These are phyloP conservation scores for Lasiosphaeria ovina DNA, from an alignment of 495 filamentous ascomycete genomes.

Conservation along the genomic window DNA sequence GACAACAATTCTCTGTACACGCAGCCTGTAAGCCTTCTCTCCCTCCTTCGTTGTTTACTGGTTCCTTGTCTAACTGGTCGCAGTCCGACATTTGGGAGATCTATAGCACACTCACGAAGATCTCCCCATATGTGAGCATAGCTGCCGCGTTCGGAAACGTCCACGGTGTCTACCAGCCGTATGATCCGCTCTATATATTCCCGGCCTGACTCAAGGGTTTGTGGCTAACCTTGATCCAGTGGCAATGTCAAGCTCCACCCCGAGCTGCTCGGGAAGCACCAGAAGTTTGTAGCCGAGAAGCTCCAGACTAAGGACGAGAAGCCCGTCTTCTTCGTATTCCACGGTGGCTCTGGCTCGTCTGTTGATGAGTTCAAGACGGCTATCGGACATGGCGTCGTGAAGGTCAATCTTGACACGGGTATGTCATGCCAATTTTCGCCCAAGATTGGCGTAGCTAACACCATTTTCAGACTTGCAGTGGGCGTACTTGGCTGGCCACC, in stretches of 20 bases:
- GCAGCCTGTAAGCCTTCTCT: slow-evolving; percentile 82
- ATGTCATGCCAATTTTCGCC: no score
- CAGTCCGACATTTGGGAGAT: no score
- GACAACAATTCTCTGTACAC: slow-evolving; percentile 98
- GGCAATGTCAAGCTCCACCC: slow-evolving; percentile 73
- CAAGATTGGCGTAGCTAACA: no score
- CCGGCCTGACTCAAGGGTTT: no score
- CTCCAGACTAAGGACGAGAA: slow-evolving; percentile 62
- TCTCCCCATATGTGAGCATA: no score
- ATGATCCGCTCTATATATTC: no score
- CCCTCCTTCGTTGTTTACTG: slow-evolving; percentile 83
- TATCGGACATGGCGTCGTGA: slow-evolving; percentile 83
- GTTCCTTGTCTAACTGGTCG: no score
- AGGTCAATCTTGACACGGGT: slow-evolving; percentile 85
- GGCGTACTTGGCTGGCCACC: slow-evolving; percentile 85
- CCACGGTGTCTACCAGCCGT: slow-evolving; percentile 96
- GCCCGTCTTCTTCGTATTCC: slow-evolving; percentile 99
- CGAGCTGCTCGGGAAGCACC: slow-evolving; percentile 91
- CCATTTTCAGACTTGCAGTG: slow-evolving; percentile 61
- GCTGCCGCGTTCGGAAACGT: slow-evolving; percentile 66
- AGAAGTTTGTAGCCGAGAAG: slow-evolving; percentile 81
- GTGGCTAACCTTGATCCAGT: not conserved
- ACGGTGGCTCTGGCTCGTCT: slow-evolving; percentile 88
- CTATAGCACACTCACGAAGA: no score
- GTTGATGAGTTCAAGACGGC: slow-evolving; percentile 86